Base-by-base conservation (phyloP, 306 rosid species). In the Quercus robur region DNA sequence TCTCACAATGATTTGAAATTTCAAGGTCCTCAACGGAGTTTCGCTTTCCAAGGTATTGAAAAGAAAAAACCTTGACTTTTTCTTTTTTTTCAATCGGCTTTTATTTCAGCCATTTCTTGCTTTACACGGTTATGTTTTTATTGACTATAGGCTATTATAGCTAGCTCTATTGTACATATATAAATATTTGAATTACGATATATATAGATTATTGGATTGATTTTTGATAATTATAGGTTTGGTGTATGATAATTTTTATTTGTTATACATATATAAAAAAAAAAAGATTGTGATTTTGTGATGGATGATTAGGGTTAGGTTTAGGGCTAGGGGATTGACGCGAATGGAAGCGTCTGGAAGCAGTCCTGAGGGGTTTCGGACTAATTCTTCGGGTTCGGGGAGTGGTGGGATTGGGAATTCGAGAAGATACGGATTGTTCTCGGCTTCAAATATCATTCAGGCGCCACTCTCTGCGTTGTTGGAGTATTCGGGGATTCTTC, bases 401-500 rank as follows among this genome's bases (percentile, higher is more conserved):
- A 49, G 54, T 49, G 17, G 54, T 49, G 54, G 5, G 17, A 49
- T 12, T 49, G 54, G 54, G 17, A 49, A 10, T 49, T 49, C 54
- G 72, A 88, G 90, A 30, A 77, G 97, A 77, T 88, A 83, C 70
- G 93, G 92, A 2, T 59, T 89, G 76, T 25, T 87, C 4, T 82
- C 97, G 7, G 88, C 96, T 57, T 85, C 93, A 0, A 91, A 84
- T 78, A 80, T 95, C 3, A 89, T 93, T 56, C 97, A 90, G 76
- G 94, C 97, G 1, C 98, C 99, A 3, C 85, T 94, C 46, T 93
- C 99, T 5, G 81, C 87, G 0, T 85, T 95, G 55, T 69, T 93
- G 64, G 99, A 95, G 79, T 91, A 95, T 82, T 89, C 92, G 0
- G 97, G 95, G 25, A 84, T 95, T 74, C 89, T 95, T 21, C 85